Evolutionary conservation across 2,329 filamentous ascomycete genomes (phyloP).

Genomic region (Alternaria viburni): DNA sequence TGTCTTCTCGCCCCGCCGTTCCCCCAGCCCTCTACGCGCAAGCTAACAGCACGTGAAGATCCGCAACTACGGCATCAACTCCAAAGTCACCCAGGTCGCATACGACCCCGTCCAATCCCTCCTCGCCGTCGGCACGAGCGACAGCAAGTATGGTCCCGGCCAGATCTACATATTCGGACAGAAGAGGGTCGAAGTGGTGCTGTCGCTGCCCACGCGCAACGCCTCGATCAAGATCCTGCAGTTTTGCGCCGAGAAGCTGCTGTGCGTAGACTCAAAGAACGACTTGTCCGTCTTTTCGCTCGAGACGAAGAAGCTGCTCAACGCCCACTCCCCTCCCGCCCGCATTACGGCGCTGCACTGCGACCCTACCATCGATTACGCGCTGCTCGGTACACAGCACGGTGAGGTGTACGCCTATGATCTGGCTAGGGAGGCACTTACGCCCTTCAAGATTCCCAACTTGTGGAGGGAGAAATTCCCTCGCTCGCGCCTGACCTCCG

Average conservation of each 20-base stretch:
- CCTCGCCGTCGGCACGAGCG: constrained; percentile 87
- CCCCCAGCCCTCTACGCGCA: constrained; percentile 4
- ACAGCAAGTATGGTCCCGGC: constrained; percentile 83
- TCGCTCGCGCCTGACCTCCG: constrained; percentile 65
- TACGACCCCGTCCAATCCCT: constrained; percentile 96
- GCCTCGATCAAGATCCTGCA: constrained; percentile 79
- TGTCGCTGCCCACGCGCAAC: constrained; percentile 69
- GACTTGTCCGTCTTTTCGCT: constrained; percentile 86
- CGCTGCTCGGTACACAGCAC: constrained; percentile 79
- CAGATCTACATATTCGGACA: constrained; percentile 90
- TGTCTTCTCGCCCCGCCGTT: constrained; percentile 23
- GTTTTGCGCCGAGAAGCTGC: constrained; percentile 84
- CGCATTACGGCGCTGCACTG: constrained; percentile 75
- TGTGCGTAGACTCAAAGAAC: constrained; percentile 85
- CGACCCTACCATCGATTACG: constrained; percentile 93
- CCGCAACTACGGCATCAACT: constrained; percentile 63
- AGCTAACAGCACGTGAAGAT: constrained; percentile 35
- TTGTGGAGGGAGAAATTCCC: constrained; percentile 81
- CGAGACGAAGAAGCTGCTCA: constrained; percentile 69
- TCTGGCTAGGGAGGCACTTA: constrained; percentile 78
- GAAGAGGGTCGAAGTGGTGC: constrained; percentile 76
- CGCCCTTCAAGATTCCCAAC: constrained; percentile 83
- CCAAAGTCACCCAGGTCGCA: constrained; percentile 74
- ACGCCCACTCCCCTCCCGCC: constrained; percentile 77
- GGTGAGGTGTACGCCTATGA: constrained; percentile 94